Evolutionary conservation across 202 grass and related monocot species (phyloP).

Genomic region (Zizania palustris): DNA sequence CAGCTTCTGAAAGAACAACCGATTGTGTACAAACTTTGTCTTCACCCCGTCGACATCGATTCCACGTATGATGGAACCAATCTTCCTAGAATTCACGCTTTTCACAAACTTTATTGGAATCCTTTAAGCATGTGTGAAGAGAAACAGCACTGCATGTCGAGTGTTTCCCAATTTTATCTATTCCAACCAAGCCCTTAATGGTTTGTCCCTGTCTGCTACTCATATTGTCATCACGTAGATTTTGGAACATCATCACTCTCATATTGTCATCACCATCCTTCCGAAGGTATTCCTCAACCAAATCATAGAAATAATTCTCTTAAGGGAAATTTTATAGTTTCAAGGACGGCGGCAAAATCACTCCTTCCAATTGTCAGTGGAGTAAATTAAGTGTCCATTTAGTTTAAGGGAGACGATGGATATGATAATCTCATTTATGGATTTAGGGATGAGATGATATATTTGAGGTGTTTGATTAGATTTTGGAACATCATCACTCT

Average conservation of each 20-base stretch:
- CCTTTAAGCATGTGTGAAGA: constrained; percentile 70
- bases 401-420: too few relatives aligned
- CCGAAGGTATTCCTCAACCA: constrained; percentile 77
- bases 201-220: constrained; percentile 51
- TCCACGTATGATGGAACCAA: constrained; percentile 46
- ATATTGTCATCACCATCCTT: constrained; percentile 56
- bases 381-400: too few relatives aligned
- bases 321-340: too few relatives aligned
- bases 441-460: too few relatives aligned
- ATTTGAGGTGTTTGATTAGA: too few relatives aligned
- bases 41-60: constrained; percentile 69
- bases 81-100: constrained; percentile 37
- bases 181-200: constrained; percentile 48
- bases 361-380: too few relatives aligned
- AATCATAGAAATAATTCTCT: constrained; percentile 56
- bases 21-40: constrained; percentile 63
- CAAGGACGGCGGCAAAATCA: too few relatives aligned
- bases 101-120: constrained; percentile 44
- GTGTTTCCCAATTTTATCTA: constrained; percentile 57
- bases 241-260: constrained; percentile 68
- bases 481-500: constrained; percentile 72
- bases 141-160: constrained; percentile 66
- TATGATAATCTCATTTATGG: too few relatives aligned
- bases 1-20: constrained; percentile 67
- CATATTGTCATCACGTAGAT: constrained; percentile 67